Conservation (phyloP, 2,329 filamentous ascomycete species). For the Dactylonectria macrodidyma region DNA sequence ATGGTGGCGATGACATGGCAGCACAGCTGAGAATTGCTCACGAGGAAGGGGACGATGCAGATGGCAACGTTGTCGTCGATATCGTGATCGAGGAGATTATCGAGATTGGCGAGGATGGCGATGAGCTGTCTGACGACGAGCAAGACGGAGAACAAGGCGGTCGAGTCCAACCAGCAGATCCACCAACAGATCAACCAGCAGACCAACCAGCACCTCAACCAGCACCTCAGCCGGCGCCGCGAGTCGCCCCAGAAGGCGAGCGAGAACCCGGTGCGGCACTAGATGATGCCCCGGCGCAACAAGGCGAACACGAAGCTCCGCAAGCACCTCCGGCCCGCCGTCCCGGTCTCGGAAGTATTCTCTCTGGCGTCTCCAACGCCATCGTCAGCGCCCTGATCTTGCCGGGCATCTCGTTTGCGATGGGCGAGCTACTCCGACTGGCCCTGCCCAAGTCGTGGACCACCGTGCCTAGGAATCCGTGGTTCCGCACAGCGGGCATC, state of each 20-base stretch:
- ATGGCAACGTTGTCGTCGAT: slow-evolving; percentile 52
- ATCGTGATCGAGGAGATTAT: slow-evolving; percentile 53
- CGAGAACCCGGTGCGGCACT: slow-evolving; percentile 15
- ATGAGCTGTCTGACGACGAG: slow-evolving; percentile 57
- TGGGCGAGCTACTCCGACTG: slow-evolving; percentile 82
- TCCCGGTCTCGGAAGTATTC: slow-evolving; percentile 53
- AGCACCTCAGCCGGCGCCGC: slow-evolving; percentile 4
- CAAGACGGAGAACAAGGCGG: slow-evolving; percentile 57
- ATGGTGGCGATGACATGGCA: slow-evolving; percentile 35
- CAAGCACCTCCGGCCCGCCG: slow-evolving; percentile 54
- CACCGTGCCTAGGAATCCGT: slow-evolving; percentile 51
- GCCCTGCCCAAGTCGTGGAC: slow-evolving; percentile 80
- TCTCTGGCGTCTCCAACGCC: slow-evolving; percentile 63
- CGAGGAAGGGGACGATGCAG: slow-evolving; percentile 42
- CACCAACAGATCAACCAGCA: slow-evolving; percentile 2
- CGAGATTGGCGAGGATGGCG: slow-evolving; percentile 41
- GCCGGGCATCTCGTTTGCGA: slow-evolving; percentile 83
- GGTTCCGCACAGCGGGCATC: slow-evolving; percentile 38
- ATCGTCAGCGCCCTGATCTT: slow-evolving; percentile 77
- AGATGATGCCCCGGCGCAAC: slow-evolving; percentile 20
- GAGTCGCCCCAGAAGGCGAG: slow-evolving; percentile 16
- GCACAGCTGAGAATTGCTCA: slow-evolving; percentile 37
- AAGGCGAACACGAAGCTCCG: slow-evolving; percentile 52
- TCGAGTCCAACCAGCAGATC: slow-evolving; percentile 23
- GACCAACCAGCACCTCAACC: slow-evolving; percentile 1